A percentile compares a stretch with the other conserved stretches of the same genome.
Evolutionary conservation across 768 basidiomycete species (phyloP).

Genomic region (Trametes elegans): DNA sequence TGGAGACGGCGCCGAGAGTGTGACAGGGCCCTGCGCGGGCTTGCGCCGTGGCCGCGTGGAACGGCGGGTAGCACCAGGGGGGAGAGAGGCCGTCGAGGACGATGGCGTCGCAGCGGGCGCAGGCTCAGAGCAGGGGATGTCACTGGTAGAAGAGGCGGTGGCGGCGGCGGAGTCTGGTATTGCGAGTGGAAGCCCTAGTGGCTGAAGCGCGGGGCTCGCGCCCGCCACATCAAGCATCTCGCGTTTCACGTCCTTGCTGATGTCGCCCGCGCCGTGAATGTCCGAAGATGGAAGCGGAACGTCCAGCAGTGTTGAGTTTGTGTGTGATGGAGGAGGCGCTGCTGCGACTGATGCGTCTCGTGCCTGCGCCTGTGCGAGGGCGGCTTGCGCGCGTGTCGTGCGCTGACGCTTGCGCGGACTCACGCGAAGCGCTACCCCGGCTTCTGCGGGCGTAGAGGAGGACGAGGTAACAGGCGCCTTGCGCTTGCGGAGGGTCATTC

Average conservation of each 20-base stretch:
- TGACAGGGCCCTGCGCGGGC: slow-evolving; percentile 11
- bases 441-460: not conserved
- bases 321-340: not conserved
- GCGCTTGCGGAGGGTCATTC: slow-evolving; percentile 19
- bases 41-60: slow-evolving; percentile 15
- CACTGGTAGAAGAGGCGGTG: not conserved
- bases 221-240: not conserved
- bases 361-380: slow-evolving; percentile 4
- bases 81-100: not conserved
- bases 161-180: not conserved
- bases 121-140: not conserved
- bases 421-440: not conserved
- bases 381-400: slow-evolving; percentile 9
- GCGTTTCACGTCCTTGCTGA: slow-evolving; percentile 2
- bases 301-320: not conserved
- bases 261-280: not conserved
- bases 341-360: not conserved
- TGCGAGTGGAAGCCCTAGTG: not conserved
- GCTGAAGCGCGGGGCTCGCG: not conserved
- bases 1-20: not conserved
- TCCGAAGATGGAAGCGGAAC: not conserved
- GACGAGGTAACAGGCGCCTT: slow-evolving; percentile 4
- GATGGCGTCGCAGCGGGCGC: not conserved
- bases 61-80: slow-evolving; percentile 3
- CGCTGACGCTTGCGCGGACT: slow-evolving; percentile 14